Evolutionary conservation across 768 basidiomycete species (phyloP).

Genomic region (Arthromyces matolae): DNA sequence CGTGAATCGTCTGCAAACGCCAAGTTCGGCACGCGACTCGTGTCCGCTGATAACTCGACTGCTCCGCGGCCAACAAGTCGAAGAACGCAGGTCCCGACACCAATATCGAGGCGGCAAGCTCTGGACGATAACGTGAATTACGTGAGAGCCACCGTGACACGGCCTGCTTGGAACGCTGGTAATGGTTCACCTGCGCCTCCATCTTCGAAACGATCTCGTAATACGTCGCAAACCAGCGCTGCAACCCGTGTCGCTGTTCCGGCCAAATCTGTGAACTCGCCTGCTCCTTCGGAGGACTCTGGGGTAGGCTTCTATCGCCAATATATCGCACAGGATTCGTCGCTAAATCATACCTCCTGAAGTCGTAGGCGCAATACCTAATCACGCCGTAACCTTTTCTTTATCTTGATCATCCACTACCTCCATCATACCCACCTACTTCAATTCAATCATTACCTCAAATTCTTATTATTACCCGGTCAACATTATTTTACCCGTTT

Average conservation of each 20-base stretch:
- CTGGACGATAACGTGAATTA: conserved; percentile 63
- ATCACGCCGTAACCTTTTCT: conserved; percentile 10
- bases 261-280: conserved; percentile 54
- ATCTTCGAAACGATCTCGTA: conserved; percentile 59
- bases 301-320: conserved; percentile 82
- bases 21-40: conserved; percentile 84
- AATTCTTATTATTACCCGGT: conserved; percentile 15
- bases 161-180: conserved; percentile 71
- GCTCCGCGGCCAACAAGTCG: conserved; percentile 59
- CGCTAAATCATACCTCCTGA: conserved; percentile 49
- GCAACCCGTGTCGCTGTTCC: conserved; percentile 40
- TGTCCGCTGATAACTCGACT: conserved; percentile 55
- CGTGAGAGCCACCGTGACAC: conserved; percentile 68
- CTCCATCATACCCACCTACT: conserved; percentile 14
- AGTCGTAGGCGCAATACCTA: conserved; percentile 21
- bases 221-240: conserved; percentile 71
- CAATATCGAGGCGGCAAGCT: conserved; percentile 40
- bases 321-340: conserved; percentile 72
- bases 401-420: not conserved
- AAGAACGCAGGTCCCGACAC: conserved; percentile 47
- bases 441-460: conserved; percentile 18
- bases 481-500: conserved; percentile 17
- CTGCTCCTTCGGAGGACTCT: conserved; percentile 78
- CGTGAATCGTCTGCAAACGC: conserved; percentile 87
- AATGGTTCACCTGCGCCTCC: conserved; percentile 42